Percentiles rank a stretch among this genome's conserved stretches.
Evolutionary conservation across 257 asterid genomes (phyloP).

Genomic region (Osmanthus fragrans): DNA sequence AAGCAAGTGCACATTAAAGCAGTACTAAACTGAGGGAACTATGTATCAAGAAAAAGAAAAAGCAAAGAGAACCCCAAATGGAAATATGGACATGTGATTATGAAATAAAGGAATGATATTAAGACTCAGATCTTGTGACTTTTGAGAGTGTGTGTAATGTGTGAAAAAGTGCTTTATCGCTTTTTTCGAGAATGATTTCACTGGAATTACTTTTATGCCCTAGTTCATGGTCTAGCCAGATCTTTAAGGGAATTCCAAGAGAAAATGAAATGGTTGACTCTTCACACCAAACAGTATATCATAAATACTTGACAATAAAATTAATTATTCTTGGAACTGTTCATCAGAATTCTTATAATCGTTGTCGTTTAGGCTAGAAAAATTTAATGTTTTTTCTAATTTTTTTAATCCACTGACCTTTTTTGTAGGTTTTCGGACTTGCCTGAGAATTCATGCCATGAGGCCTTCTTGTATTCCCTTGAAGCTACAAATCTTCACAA

Average conservation of each 20-base stretch:
- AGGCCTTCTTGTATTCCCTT: neutral
- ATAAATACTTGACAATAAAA: slow-evolving; percentile 17
- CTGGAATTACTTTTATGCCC: neutral
- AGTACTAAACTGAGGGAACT: too few species aligned
- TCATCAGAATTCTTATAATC: neutral
- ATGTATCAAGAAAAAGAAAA: neutral
- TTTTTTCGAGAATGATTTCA: slow-evolving; percentile 10
- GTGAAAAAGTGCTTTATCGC: neutral
- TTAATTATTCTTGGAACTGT: slow-evolving; percentile 17
- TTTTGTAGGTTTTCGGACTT: neutral
- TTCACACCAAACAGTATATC: neutral
- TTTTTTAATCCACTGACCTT: slow-evolving; percentile 7
- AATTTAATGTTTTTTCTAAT: too few species aligned
- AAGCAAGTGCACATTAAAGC: too few species aligned
- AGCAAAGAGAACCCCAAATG: too few species aligned
- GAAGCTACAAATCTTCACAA: slow-evolving; percentile 19
- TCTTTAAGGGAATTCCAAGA: neutral
- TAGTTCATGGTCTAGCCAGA: slow-evolving; percentile 7
- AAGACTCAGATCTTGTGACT: too few species aligned
- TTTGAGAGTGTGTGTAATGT: too few species aligned
- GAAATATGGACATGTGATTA: too few species aligned
- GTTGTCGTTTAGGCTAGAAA: too few species aligned
- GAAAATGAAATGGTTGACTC: slow-evolving; percentile 22
- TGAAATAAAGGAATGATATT: too few species aligned
- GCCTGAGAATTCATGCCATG: slow-evolving; percentile 11